Percentiles rank a stretch among this genome's conserved stretches.
Evolutionary conservation across 1,139 yeast species (phyloP).

Genomic region (Kurtzmaniella natalensis): DNA sequence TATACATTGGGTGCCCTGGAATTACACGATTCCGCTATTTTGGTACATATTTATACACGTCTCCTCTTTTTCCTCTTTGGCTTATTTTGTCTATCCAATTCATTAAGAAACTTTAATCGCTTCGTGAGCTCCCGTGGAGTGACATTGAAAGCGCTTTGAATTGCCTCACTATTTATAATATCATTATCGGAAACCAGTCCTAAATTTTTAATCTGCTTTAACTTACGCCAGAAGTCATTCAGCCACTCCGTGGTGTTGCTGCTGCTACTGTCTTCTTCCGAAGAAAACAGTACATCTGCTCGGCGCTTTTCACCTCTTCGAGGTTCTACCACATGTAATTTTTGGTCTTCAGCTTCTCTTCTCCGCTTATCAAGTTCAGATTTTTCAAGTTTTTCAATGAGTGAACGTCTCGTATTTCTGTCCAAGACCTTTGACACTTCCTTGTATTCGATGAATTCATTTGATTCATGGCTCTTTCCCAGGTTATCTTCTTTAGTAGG

Average conservation of each 20-base stretch:
- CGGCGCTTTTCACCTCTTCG: too few species aligned
- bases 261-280: too few species aligned
- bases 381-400: not conserved
- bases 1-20: not conserved
- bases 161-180: conserved; percentile 19
- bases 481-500: too few species aligned
- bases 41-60: too few species aligned
- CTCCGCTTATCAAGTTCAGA: not conserved
- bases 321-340: too few species aligned
- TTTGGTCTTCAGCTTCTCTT: too few species aligned
- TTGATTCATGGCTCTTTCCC: too few species aligned
- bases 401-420: too few species aligned
- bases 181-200: conserved; percentile 15
- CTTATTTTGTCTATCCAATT: conserved; percentile 5
- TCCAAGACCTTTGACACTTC: too few species aligned
- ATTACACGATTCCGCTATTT: conserved; percentile 3
- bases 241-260: conserved; percentile 1
- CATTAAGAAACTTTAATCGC: conserved; percentile 21
- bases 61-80: conserved; percentile 1
- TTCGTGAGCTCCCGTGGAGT: conserved; percentile 14
- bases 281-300: too few species aligned
- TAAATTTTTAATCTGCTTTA: conserved; percentile 18
- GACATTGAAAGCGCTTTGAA: conserved; percentile 18
- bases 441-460: too few species aligned
- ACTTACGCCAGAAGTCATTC: conserved; percentile 18